Conservation (phyloP, 2,329 filamentous ascomycete species). For the Ophiocordyceps camponoti-floridani region DNA sequence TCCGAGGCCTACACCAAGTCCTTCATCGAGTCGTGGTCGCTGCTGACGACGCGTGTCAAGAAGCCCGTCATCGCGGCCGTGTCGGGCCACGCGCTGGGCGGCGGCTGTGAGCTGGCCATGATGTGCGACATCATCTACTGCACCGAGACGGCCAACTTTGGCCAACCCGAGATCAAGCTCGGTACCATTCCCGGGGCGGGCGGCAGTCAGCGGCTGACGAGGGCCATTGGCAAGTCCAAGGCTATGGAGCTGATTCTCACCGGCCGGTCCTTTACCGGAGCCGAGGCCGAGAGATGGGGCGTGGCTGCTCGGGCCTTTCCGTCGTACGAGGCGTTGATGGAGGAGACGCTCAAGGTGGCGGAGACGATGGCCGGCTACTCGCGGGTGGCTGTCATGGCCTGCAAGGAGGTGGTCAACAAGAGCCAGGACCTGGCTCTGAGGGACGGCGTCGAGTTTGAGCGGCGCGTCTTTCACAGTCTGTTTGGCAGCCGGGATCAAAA, state of each 20-base stretch:
- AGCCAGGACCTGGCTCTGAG: constrained; percentile 77
- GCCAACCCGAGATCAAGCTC: constrained; percentile 92
- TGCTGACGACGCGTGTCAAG: constrained; percentile 67
- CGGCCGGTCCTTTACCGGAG: constrained; percentile 66
- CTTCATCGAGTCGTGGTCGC: constrained; percentile 92
- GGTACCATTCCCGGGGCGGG: constrained; percentile 85
- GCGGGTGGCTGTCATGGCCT: constrained; percentile 70
- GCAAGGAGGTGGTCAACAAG: constrained; percentile 98
- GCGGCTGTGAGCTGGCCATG: constrained; percentile 90
- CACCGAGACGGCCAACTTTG: constrained; percentile 71
- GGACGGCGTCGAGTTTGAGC: constrained; percentile 90
- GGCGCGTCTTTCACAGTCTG: constrained; percentile 77
- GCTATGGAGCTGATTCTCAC: constrained; percentile 89
- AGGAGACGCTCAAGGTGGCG: constrained; percentile 65
- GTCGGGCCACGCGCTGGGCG: constrained; percentile 84
- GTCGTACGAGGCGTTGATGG: constrained; percentile 64
- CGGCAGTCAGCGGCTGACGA: constrained; percentile 74
- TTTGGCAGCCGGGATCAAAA: constrained; percentile 97
- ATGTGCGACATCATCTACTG: constrained; percentile 96
- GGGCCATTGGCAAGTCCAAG: constrained; percentile 64
- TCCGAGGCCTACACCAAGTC: constrained; percentile 70
- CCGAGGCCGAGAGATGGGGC: constrained; percentile 78
- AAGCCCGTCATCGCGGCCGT: constrained; percentile 91
- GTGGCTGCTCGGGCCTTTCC: constrained; percentile 70
- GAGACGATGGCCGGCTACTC: constrained; percentile 80